phyloP scores from a whole-genome alignment of 164 flowering plant species.

The Vitis vinifera region ASM3070453v1 NC_081816.1:7477501-7478000 shows the following conservation, averaged over 20 bases:
- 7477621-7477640: constrained; percentile 22
- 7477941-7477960: not conserved
- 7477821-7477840: not conserved
- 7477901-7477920: not conserved
- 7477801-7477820: not conserved
- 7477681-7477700: not conserved
- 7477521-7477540: not conserved
- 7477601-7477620: constrained; percentile 11
- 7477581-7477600: not conserved
- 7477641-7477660: constrained; percentile 16
- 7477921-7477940: not conserved
- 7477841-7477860: constrained; percentile 9
- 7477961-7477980: not conserved
- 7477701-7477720: no score
- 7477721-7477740: no score
- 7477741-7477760: constrained; percentile 6
- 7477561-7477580: not conserved
- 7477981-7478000: not conserved
- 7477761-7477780: not conserved
- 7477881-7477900: not conserved
- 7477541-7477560: not conserved
- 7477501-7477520: no score
- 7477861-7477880: constrained; percentile 2
- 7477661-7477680: constrained; percentile 14
- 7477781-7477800: constrained; percentile 8